These are phyloP conservation scores for Dacryopinax spathularia DNA, from an alignment of 768 basidiomycete genomes.

Conservation along the genomic window DNA sequence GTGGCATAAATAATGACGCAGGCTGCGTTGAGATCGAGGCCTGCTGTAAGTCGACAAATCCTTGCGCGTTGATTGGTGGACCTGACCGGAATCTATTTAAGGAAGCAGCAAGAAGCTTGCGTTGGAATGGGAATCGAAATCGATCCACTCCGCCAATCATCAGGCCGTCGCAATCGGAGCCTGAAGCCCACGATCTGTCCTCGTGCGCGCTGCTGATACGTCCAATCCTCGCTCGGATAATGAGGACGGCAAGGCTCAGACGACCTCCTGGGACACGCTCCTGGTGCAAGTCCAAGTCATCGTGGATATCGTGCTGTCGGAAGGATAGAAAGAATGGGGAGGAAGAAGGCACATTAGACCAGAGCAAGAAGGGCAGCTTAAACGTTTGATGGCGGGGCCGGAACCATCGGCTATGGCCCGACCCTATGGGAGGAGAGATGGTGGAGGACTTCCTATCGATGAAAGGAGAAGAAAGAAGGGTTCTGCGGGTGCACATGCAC, in stretches of 20 bases:
- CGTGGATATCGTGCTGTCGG: not conserved
- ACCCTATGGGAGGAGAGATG: not conserved
- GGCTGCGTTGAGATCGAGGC: not conserved
- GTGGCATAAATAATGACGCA: not conserved
- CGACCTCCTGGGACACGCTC: not conserved
- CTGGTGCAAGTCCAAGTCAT: not conserved
- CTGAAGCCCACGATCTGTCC: not conserved
- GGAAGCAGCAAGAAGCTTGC: not conserved
- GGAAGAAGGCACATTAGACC: not conserved
- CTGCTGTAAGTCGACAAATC: not conserved
- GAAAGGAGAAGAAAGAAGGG: not conserved
- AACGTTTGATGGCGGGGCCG: not conserved
- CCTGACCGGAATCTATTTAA: not conserved
- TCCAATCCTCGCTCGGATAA: not conserved
- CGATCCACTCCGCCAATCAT: not conserved
- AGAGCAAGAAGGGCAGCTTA: not conserved
- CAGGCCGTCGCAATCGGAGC: not conserved
- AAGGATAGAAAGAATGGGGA: not conserved
- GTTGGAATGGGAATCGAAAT: not conserved
- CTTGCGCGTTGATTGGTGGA: not conserved
- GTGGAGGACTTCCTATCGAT: not conserved
- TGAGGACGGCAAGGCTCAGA: not conserved
- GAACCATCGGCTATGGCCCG: not conserved
- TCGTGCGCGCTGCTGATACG: not conserved
- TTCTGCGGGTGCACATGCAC: not conserved